phyloP scores from a whole-genome alignment of 768 basidiomycete genomes.

The Tricholoma hemisulphureum region DNA sequence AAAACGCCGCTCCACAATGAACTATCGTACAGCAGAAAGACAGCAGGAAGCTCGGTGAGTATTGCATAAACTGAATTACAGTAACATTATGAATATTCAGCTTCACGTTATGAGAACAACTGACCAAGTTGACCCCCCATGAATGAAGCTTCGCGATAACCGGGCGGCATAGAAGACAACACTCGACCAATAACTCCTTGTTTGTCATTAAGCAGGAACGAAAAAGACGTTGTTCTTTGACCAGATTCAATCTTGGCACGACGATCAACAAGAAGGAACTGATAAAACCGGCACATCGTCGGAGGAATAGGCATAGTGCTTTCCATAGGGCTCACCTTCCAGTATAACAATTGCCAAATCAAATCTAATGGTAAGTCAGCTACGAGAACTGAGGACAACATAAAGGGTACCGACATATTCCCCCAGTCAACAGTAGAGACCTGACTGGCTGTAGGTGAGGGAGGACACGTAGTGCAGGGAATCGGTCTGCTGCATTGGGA shows the following conservation, averaged over 20 bases:
- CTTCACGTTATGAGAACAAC: conserved; percentile 21
- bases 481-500: conserved; percentile 71
- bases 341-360: conserved; percentile 91
- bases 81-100: neutral
- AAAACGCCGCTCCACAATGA: conserved; percentile 75
- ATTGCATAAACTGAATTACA: conserved; percentile 68
- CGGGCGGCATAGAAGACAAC: conserved; percentile 56
- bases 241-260: conserved; percentile 89
- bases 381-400: neutral
- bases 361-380: conserved; percentile 55
- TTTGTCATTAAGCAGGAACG: conserved; percentile 85
- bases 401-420: conserved; percentile 67
- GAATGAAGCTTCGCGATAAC: conserved; percentile 69
- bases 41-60: conserved; percentile 82
- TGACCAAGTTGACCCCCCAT: conserved; percentile 82
- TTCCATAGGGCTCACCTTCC: conserved; percentile 58
- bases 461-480: conserved; percentile 80
- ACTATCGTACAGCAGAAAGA: conserved; percentile 81
- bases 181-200: conserved; percentile 76
- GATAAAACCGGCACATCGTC: conserved; percentile 6
- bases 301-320: neutral
- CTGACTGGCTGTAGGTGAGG: conserved; percentile 65
- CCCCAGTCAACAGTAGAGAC: conserved; percentile 76
- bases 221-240: conserved; percentile 86
- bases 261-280: conserved; percentile 87